These are phyloP conservation scores for Penicillium freii DNA, from an alignment of 2,329 filamentous ascomycete genomes.

Conservation along the genomic window DNA sequence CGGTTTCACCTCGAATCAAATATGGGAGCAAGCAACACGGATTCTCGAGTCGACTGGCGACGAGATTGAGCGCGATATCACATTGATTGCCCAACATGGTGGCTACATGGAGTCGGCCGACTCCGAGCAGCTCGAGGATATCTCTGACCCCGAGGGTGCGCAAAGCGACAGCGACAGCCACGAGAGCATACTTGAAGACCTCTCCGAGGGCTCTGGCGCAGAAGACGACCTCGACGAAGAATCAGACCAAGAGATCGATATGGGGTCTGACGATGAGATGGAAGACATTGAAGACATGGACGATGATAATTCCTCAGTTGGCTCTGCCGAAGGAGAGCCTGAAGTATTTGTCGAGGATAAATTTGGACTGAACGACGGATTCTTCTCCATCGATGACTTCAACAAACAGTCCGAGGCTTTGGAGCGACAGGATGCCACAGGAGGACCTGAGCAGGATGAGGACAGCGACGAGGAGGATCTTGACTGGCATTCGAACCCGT, in stretches of 20 bases:
- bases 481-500: slow-evolving; percentile 81
- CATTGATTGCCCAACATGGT: slow-evolving; percentile 33
- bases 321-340: slow-evolving; percentile 36
- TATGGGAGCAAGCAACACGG: slow-evolving; percentile 89
- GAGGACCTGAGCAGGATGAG: slow-evolving; percentile 69
- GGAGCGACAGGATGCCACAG: slow-evolving; percentile 78
- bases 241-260: slow-evolving; percentile 10
- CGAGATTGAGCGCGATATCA: slow-evolving; percentile 52
- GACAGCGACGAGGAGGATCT: slow-evolving; percentile 88
- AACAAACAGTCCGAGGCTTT: slow-evolving; percentile 90
- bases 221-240: slow-evolving; percentile 20
- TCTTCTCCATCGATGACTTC: slow-evolving; percentile 97
- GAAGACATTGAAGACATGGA: slow-evolving; percentile 9
- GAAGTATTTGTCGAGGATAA: slow-evolving; percentile 68
- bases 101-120: slow-evolving; percentile 10
- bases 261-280: slow-evolving; percentile 6
- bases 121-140: slow-evolving; percentile 9
- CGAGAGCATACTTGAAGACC: slow-evolving; percentile 15
- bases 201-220: slow-evolving; percentile 10
- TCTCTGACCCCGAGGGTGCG: slow-evolving; percentile 15
- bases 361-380: slow-evolving; percentile 89
- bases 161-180: slow-evolving; percentile 19
- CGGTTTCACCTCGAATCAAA: slow-evolving; percentile 81
- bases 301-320: slow-evolving; percentile 9
- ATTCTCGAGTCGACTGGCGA: slow-evolving; percentile 67